These are phyloP conservation scores for Favolaschia claudopus DNA, from an alignment of 768 basidiomycete species.

Conservation along the genomic window DNA sequence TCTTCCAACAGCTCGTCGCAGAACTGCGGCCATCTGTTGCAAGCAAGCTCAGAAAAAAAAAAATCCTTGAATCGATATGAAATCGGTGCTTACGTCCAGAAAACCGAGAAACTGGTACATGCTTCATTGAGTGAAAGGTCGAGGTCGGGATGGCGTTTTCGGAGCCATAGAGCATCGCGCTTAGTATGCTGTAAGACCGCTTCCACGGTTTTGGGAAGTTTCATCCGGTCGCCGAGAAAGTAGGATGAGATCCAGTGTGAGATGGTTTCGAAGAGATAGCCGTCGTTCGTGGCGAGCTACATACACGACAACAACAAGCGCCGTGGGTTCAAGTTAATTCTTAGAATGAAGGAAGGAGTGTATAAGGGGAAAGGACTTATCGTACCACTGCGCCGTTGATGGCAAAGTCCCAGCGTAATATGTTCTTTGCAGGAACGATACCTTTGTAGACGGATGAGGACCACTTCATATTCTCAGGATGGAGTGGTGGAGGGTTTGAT, in stretches of 20 bases:
- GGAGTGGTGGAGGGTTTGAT: slow-evolving; percentile 46
- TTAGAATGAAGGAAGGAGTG: neutral
- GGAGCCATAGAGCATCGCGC: slow-evolving; percentile 58
- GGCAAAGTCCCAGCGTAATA: slow-evolving; percentile 63
- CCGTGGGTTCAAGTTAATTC: neutral
- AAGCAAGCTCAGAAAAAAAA: neutral
- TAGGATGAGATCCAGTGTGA: slow-evolving; percentile 75
- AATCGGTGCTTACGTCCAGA: slow-evolving; percentile 66
- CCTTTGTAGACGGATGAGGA: slow-evolving; percentile 65
- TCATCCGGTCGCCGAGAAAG: slow-evolving; percentile 62
- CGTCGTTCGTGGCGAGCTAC: slow-evolving; percentile 62
- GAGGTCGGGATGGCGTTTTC: slow-evolving; percentile 60
- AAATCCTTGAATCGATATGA: neutral
- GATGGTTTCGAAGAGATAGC: slow-evolving; percentile 59
- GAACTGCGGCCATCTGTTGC: slow-evolving; percentile 66
- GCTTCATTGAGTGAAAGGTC: slow-evolving; percentile 61
- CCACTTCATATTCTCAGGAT: slow-evolving; percentile 44
- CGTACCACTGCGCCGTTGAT: slow-evolving; percentile 71
- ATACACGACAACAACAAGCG: too few species aligned
- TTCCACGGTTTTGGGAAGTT: slow-evolving; percentile 53
- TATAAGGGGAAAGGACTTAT: slow-evolving; percentile 24
- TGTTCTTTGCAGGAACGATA: slow-evolving; percentile 66
- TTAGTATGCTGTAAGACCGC: slow-evolving; percentile 54
- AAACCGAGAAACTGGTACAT: slow-evolving; percentile 54
- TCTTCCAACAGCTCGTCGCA: slow-evolving; percentile 66